These are phyloP conservation scores for Saururus chinensis DNA, from an alignment of 164 flowering plant genomes.

Conservation along the genomic window DNA sequence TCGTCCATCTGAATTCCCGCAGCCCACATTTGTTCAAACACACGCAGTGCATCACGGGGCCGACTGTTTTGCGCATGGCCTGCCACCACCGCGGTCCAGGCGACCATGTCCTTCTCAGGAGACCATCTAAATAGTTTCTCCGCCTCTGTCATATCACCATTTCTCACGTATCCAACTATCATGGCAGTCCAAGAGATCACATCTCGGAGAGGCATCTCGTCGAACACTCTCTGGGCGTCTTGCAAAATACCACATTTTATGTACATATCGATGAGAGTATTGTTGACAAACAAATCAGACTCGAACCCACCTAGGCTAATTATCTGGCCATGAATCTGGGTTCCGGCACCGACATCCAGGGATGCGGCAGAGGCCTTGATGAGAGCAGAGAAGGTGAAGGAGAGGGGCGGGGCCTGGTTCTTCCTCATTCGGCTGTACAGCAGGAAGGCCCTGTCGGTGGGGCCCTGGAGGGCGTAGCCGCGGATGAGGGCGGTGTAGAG, in stretches of 20 bases:
- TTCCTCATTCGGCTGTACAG: constrained; percentile 15
- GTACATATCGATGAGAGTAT: constrained; percentile 20
- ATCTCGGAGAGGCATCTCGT: constrained; percentile 23
- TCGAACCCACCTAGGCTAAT: constrained; percentile 17
- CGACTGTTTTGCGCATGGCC: constrained; percentile 19
- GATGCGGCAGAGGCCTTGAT: constrained; percentile 16
- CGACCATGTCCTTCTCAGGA: constrained; percentile 22
- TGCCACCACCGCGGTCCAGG: constrained; percentile 22
- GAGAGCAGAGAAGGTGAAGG: constrained; percentile 26
- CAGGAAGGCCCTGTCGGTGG: constrained; percentile 2
- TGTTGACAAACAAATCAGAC: constrained; percentile 18
- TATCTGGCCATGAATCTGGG: constrained; percentile 17
- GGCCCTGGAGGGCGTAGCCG: constrained; percentile 13
- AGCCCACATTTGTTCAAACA: constrained; percentile 16
- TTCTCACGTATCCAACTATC: constrained; percentile 23
- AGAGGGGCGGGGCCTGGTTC: constrained; percentile 5
- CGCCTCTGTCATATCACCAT: constrained; percentile 17
- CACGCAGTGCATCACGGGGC: constrained; percentile 19
- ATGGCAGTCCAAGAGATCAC: constrained; percentile 24
- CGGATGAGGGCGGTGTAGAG: constrained; percentile 21
- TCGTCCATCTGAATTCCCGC: constrained; percentile 16
- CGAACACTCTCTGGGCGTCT: constrained; percentile 16
- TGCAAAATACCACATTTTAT: constrained; percentile 15
- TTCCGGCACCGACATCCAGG: constrained; percentile 6
- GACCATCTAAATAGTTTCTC: constrained; percentile 12